These are phyloP conservation scores for Auricularia sp. DNA, from an alignment of 768 basidiomycete genomes.

Conservation along the genomic window DNA sequence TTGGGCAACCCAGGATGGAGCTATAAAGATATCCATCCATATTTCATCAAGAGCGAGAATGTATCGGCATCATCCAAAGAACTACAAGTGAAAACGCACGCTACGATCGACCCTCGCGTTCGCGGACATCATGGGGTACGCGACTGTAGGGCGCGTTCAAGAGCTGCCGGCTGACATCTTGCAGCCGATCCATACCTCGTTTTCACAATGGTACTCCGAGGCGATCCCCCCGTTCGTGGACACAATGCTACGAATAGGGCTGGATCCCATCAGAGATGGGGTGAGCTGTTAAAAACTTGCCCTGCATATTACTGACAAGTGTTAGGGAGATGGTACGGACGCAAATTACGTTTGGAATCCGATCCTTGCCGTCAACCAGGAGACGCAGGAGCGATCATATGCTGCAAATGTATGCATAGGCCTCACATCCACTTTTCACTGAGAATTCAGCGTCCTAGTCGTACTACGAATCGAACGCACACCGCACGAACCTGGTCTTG, in stretches of 20 bases:
- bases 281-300: not conserved
- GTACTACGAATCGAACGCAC: slow-evolving; percentile 1
- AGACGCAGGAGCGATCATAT: not conserved
- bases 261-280: too few relatives aligned
- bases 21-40: slow-evolving; percentile 1
- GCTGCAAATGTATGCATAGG: not conserved
- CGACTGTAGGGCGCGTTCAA: not conserved
- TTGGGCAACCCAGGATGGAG: not conserved
- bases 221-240: not conserved
- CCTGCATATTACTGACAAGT: not conserved
- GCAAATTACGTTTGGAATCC: not conserved
- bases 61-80: not conserved
- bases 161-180: not conserved
- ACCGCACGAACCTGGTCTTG: slow-evolving; percentile 14
- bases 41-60: slow-evolving; percentile 8
- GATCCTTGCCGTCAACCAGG: not conserved
- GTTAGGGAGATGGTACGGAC: not conserved
- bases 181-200: not conserved
- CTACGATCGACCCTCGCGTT: not conserved
- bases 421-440: not conserved
- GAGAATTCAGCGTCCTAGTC: not conserved
- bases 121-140: not conserved
- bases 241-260: too few relatives aligned
- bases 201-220: not conserved
- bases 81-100: not conserved